Base-by-base conservation (phyloP, 306 rosid species). In the Sechiopsis laciniata region DNA sequence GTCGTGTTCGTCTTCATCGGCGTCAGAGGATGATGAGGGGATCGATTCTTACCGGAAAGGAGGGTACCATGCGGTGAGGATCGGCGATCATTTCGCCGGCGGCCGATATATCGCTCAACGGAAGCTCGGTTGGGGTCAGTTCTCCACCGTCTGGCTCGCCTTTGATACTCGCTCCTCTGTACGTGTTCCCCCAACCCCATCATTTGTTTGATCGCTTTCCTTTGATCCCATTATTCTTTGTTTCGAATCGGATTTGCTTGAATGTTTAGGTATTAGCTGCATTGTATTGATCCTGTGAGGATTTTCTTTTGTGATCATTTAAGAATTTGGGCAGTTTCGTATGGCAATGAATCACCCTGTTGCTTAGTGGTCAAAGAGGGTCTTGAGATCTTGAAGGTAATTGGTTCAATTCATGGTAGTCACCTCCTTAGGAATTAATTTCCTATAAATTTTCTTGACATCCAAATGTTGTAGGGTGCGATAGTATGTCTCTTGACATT, bases 71-170 rank as follows among this genome's bases (percentile, higher is more conserved):
- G 98, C 97, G 21, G 98, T 89, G 37, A 84, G 98, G 73, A 59
- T 89, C 79, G 89, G 85, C 82, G 98, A 94, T 94, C 91, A 82
- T 63, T 94, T 94, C 80, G 87, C 87, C 75, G 85, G 83, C n/a
- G 98, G 98, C 16, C 88, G 97, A 13, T 93, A 90, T 69, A 82
- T 93, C 46, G 94, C 96, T 10, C 98, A 93, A 86, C 80, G 96
- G 64, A 93, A 93, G 79, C 88, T 93, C 4, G 98, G 98, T 48
- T 93, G 98, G 98, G 98, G 98, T 70, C 88, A 93, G 73, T 93
- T 90, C 80, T 93, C 98, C 71, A 93, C 98, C 81, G 98, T 93
- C 17, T 93, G 98, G 98, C 98, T 93, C 57, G 96, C 97, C 66
- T 93, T 86, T 60, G 98, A 93, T 46, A 87, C 90, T 71, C 81